phyloP scores from a whole-genome alignment of 2,329 filamentous ascomycete species.

The Colletotrichum sp. region DNA sequence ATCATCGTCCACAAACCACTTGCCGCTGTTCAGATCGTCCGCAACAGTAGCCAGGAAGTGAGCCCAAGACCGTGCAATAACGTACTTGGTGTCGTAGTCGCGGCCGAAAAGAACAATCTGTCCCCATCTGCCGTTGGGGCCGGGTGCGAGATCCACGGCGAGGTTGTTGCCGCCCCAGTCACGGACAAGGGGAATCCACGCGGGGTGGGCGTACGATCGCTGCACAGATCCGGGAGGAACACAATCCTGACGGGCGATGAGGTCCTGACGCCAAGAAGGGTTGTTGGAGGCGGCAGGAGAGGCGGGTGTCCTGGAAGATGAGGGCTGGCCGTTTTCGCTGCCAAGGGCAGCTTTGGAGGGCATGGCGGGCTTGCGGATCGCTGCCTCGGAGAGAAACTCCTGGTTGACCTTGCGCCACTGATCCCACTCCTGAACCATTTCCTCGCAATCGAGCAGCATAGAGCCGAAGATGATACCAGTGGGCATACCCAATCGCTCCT shows the following conservation, averaged over 20 bases:
- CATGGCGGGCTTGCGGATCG: constrained; percentile 62
- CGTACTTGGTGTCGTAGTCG: constrained; percentile 98
- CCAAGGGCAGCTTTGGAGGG: constrained; percentile 73
- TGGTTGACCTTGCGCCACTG: constrained; percentile 95
- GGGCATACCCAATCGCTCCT: constrained; percentile 89
- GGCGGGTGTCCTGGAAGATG: constrained; percentile 67
- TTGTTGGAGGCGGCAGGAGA: constrained; percentile 56
- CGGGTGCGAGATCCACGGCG: constrained; percentile 89
- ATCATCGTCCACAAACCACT: constrained; percentile 93
- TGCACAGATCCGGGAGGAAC: constrained; percentile 87
- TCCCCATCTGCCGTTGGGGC: constrained; percentile 89
- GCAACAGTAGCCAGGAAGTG: constrained; percentile 85
- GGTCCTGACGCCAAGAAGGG: constrained; percentile 81
- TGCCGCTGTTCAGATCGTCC: constrained; percentile 88
- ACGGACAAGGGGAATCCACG: constrained; percentile 94
- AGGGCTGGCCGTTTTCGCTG: constrained; percentile 64
- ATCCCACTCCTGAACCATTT: constrained; percentile 97
- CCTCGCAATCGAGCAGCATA: constrained; percentile 97
- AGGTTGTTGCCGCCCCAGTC: constrained; percentile 99
- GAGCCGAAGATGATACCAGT: constrained; percentile 92
- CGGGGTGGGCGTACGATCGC: constrained; percentile 90
- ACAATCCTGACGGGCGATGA: constrained; percentile 84
- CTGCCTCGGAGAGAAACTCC: constrained; percentile 75
- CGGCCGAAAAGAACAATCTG: constrained; percentile 96
- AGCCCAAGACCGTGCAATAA: constrained; percentile 90